Evolutionary conservation across 129 eudicot species (phyloP), one percentile per base, ranked within the genome.

Genomic region (Lactuca saligna): DNA sequence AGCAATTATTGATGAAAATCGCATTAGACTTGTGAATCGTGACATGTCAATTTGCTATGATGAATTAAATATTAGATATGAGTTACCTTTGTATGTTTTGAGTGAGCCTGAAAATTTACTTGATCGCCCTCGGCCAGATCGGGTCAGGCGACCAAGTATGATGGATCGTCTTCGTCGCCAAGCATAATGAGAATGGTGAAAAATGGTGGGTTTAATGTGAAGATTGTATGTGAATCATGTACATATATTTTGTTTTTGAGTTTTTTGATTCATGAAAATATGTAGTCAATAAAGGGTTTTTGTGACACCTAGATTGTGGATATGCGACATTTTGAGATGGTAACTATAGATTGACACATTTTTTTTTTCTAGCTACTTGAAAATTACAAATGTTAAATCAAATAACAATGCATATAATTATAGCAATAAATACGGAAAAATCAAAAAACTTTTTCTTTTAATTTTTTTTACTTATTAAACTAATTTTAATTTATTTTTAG

Each of bases 61-160:
- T n/a, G 49, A 61, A 9, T n/a, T 5, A 4, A 44, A 44, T 61
- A 61, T 14, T 4, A 65, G 70, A 65, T 65, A 65, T 14, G 70
- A 65, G 31, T 65, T 65, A 31, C 70, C 57, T 3, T 46, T 65
- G 70, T 65, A 48, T 8, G 70, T 65, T n/a, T 14, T 65, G 25
- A 48, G 57, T 25, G 70, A 65, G 7, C 70, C 70, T 44, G 31
- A 54, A 65, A 65, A 65, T 48, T 44, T 65, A 35, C 3, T 13
- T 13, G 57, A 57, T 48, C 33, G 49, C 15, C 51, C 51, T 12
- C 51, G 14, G n/a, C 1, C 5, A 12, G 51, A 46, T 46, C 51
- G 15, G 51, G 51, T 46, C 51, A 46, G 51, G 51, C 51, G 15
- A 46, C 51, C 51, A 12, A 12, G n/a, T 46, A 46, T 46, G 51